Base-by-base conservation (phyloP, 2,329 filamentous ascomycete species). In the Colletotrichum costaricense region DNA sequence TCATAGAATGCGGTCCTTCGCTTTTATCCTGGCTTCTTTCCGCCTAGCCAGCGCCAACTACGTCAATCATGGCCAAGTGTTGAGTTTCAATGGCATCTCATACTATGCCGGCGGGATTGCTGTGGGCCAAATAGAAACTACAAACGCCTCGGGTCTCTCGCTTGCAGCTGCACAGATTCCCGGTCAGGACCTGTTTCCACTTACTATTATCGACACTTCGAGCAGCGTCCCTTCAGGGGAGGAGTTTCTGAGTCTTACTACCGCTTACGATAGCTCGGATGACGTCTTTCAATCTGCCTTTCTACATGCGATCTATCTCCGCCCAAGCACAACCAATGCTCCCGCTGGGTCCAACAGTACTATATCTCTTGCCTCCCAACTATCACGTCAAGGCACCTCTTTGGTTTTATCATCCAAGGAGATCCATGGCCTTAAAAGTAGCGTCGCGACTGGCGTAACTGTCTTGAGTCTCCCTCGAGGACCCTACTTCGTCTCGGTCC, bases 241-340 rank as follows among this genome's bases (percentile, higher is more conserved):
- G 3, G 58, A 67, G 11, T 16, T 75, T 9, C 26, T 24, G 22
- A 74, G 63, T 14, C 35, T 63, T 5, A 58, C 63, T 1, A 16
- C 63, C 9, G 28, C 30, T 22, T 74, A 75, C 14, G 33, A 62
- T n/a, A 22, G 52, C 11, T 24, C 33, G 14, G 79, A 81, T 57
- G 79, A 80, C 46, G 79, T 81, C 8, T 81, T 78, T 28, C 77
- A 77, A 63, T 55, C 67, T 1, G 77, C 75, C 8, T 80, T 81
- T 54, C 55, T 78, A 2, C 66, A 74, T 6, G 75, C 74, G 19
- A 72, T 80, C 49, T 78, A 79, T 56, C 58, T 80, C 26, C 55
- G 54, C 8, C 28, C 42, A 4, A 14, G 55, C 4, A 59, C 22
- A 9, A 11, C 46, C 19, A 64, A 24, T 14, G 6, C 63, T 6